Evolutionary conservation across 768 basidiomycete species (phyloP).

Genomic region (Pisolithus marmoratus): DNA sequence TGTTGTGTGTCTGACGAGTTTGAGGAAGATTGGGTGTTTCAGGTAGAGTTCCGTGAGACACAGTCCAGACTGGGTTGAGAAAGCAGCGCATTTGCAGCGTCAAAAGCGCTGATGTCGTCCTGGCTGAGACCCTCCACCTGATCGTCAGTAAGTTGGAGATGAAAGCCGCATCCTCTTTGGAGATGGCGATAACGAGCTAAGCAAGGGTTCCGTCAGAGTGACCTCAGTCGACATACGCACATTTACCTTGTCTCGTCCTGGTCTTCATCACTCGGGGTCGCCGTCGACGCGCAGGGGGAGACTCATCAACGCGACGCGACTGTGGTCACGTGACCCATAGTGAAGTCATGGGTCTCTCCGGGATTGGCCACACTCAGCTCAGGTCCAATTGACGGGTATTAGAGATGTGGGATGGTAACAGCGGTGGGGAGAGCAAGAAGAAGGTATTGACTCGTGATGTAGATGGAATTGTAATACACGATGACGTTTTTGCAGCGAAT

Average conservation of each 20-base stretch:
- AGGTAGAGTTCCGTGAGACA: background rate
- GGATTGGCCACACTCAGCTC: too few relatives aligned
- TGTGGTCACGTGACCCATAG: background rate
- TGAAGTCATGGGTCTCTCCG: too few relatives aligned
- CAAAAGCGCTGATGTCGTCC: conserved; percentile 51
- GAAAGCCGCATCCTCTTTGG: conserved; percentile 59
- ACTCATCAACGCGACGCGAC: background rate
- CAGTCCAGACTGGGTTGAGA: conserved; percentile 29
- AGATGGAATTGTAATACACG: too few relatives aligned
- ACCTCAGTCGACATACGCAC: background rate
- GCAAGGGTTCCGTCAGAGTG: background rate
- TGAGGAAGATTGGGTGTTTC: background rate
- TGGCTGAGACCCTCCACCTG: conserved; percentile 46
- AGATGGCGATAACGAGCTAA: conserved; percentile 32
- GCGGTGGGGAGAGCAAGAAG: too few relatives aligned
- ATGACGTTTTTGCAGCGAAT: too few relatives aligned
- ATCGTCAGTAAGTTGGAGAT: conserved; percentile 59
- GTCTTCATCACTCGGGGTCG: background rate
- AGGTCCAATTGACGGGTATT: too few relatives aligned
- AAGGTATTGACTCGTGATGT: too few relatives aligned
- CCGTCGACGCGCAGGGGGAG: background rate
- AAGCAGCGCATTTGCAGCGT: conserved; percentile 42
- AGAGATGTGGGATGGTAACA: too few relatives aligned
- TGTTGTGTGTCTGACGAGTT: background rate
- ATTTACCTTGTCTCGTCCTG: background rate